Conservation (phyloP, 2,329 filamentous ascomycete genomes). For the Botryotinia calthae region DNA sequence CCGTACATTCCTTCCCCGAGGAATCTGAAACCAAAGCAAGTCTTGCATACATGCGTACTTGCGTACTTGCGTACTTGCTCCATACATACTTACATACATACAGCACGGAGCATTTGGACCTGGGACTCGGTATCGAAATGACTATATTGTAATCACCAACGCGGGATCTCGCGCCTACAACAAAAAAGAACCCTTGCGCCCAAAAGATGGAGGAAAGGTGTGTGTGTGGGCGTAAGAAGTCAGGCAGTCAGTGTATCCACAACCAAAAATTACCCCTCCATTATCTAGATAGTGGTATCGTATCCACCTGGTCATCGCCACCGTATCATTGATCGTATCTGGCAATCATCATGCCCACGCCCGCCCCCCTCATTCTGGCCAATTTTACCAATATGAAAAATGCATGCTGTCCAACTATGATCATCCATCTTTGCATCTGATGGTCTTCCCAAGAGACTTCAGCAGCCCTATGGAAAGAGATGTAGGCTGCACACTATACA, state of each 20-base stretch:
- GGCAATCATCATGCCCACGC: background rate
- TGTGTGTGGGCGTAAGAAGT: background rate
- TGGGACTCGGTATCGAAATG: background rate
- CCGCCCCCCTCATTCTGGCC: background rate
- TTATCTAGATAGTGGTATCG: background rate
- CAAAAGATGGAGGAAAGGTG: background rate
- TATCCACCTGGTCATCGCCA: slow-evolving; percentile 4
- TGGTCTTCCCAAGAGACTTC: background rate
- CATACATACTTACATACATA: background rate
- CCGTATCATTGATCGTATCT: background rate
- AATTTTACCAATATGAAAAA: background rate
- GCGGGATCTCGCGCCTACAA: slow-evolving; percentile 1
- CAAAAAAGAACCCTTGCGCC: background rate
- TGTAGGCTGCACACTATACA: background rate
- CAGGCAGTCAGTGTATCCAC: background rate
- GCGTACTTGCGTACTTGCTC: background rate
- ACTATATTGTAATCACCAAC: background rate
- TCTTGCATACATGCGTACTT: background rate
- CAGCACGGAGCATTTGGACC: background rate
- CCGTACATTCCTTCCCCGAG: background rate
- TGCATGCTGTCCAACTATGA: background rate
- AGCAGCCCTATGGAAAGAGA: background rate
- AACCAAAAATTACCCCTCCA: slow-evolving; percentile 3
- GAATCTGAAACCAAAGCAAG: background rate
- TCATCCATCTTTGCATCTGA: background rate